Evolutionary conservation across 495 filamentous ascomycete species (phyloP).

Genomic region (Physcia stellaris): DNA sequence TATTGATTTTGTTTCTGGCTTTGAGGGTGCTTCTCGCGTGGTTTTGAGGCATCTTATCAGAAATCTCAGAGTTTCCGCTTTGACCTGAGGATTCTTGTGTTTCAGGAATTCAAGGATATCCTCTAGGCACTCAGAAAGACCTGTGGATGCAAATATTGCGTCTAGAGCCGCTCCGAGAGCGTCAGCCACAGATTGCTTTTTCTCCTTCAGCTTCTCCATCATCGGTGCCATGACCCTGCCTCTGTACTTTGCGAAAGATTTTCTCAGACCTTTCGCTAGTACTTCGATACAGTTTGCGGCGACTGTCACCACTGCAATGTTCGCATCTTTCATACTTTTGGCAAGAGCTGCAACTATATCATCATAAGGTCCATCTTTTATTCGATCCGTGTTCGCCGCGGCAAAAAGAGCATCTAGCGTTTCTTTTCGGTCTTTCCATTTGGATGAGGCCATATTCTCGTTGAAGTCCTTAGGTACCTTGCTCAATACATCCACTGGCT

Average conservation of each 20-base stretch:
- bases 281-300: slow-evolving; percentile 90
- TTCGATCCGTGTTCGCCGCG: slow-evolving; percentile 70
- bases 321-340: slow-evolving; percentile 97
- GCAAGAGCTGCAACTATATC: slow-evolving; percentile 72
- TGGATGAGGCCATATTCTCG: slow-evolving; percentile 72
- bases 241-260: slow-evolving; percentile 67
- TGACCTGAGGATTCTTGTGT: slow-evolving; percentile 95
- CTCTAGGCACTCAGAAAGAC: slow-evolving; percentile 70
- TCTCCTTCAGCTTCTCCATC: slow-evolving; percentile 91
- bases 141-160: slow-evolving; percentile 68
- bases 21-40: slow-evolving; percentile 68
- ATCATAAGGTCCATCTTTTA: slow-evolving; percentile 80
- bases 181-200: slow-evolving; percentile 82
- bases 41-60: slow-evolving; percentile 75
- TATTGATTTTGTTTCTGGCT: slow-evolving; percentile 71
- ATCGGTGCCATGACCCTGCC: slow-evolving; percentile 69
- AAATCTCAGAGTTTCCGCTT: slow-evolving; percentile 85
- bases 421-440: slow-evolving; percentile 98
- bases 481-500: slow-evolving; percentile 76
- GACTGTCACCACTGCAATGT: slow-evolving; percentile 84
- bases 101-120: slow-evolving; percentile 74
- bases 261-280: slow-evolving; percentile 77
- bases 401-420: slow-evolving; percentile 70
- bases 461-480: slow-evolving; percentile 71
- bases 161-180: slow-evolving; percentile 76